Evolutionary conservation across 192 early-diverging fungal genomes (phyloP).

Genomic region (Mortierella alpina): DNA sequence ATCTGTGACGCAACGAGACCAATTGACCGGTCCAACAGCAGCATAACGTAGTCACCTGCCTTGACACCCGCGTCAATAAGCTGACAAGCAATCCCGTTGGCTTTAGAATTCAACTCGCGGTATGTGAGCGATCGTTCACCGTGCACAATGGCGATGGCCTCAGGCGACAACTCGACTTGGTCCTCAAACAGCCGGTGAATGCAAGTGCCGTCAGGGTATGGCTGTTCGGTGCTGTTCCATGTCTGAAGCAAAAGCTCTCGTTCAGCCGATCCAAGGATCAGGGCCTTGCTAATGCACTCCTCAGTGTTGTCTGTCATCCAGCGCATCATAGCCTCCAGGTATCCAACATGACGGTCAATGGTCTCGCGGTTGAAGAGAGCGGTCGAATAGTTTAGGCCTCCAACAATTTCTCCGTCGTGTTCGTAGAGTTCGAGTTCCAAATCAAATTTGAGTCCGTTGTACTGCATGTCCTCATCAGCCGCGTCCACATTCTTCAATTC

Average conservation of each 20-base stretch:
- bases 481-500: neutral
- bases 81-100: too few relatives aligned
- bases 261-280: neutral
- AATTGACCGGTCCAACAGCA: too few relatives aligned
- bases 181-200: neutral
- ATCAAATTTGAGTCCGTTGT: conserved; percentile 3
- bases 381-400: neutral
- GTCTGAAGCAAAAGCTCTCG: neutral
- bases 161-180: too few relatives aligned
- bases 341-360: conserved; percentile 2
- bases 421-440: neutral
- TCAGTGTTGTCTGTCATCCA: neutral
- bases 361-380: conserved; percentile 1
- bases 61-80: too few relatives aligned
- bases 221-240: neutral
- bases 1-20: too few relatives aligned
- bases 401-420: neutral
- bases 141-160: too few relatives aligned
- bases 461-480: neutral
- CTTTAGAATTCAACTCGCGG: too few relatives aligned
- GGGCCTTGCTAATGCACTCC: neutral
- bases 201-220: neutral
- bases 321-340: neutral
- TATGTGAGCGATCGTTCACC: too few relatives aligned
- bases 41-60: too few relatives aligned